These are phyloP conservation scores for Globisporangium sylvaticum DNA, from an alignment of 352 stramenopile genomes.

Conservation along the genomic window DNA sequence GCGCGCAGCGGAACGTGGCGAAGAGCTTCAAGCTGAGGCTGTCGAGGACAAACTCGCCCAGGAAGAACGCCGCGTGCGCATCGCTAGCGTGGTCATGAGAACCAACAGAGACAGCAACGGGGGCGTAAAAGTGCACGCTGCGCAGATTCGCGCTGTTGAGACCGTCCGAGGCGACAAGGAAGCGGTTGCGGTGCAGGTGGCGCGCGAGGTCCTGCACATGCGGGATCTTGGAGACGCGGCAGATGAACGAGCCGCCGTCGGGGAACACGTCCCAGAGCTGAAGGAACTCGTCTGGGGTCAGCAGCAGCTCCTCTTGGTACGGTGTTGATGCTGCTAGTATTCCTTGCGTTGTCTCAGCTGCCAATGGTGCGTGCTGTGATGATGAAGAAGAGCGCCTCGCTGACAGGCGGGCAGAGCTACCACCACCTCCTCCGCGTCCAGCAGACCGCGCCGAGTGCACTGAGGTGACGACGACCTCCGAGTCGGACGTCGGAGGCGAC, in stretches of 20 bases:
- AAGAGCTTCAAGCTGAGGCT: constrained; percentile 60
- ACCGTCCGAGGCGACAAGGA: constrained; percentile 47
- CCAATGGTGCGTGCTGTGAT: not conserved
- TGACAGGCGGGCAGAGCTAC: not conserved
- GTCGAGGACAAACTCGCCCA: constrained; percentile 70
- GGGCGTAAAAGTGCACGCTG: constrained; percentile 55
- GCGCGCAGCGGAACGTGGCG: constrained; percentile 55
- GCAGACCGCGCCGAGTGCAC: not conserved
- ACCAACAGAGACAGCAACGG: constrained; percentile 8
- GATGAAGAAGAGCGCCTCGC: not conserved
- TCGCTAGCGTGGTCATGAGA: not conserved
- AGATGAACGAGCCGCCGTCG: constrained; percentile 60
- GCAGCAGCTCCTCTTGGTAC: not conserved
- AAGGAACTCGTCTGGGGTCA: constrained; percentile 37
- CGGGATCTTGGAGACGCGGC: constrained; percentile 55
- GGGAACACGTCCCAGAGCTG: constrained; percentile 45
- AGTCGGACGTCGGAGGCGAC: constrained; percentile 30
- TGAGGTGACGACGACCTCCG: constrained; percentile 30
- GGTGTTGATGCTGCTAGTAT: not conserved
- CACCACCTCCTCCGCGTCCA: not conserved
- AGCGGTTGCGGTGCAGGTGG: constrained; percentile 50
- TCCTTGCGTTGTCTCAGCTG: not conserved
- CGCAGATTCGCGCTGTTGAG: constrained; percentile 34
- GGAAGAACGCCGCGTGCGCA: constrained; percentile 32
- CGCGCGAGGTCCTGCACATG: constrained; percentile 25